Evolutionary conservation across 768 basidiomycete species (phyloP), one percentile per base, ranked within the genome.

Genomic region (Termitomyces sp.): DNA sequence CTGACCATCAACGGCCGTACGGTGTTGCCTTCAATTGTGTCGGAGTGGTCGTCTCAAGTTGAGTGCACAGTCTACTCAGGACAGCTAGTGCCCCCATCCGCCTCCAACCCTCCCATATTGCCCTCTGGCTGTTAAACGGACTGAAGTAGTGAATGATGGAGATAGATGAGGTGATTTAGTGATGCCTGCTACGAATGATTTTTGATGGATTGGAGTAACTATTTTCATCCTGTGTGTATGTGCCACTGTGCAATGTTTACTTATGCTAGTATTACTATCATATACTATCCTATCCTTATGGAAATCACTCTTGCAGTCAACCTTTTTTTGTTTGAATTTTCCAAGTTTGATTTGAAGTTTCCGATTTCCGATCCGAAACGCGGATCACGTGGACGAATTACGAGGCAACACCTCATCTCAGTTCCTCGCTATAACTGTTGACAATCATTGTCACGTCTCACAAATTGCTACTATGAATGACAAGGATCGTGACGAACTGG

Each of bases 41-140:
- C 64, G 20, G 59, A 60, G 12, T 69, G 70, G 70, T 68, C 51
- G 5, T 60, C 55, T 10, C 61, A 67, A 41, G 67, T 68, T 55
- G 53, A 37, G 1, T 71, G 68, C 44, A 64, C 70, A 1, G 53
- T 59, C 5, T 71, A 71, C 46, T 57, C 26, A 14, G 67, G 63
- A 29, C 54, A 58, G 31, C 54, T 68, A 27, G 62, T 59, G 9
- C 59, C 59, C 12, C 61, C 61, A 8, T 56, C 59, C 13, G 18
- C 42, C 22, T 42, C 55, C 18, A 34, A 27, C 34, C 47, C 49
- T 43, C 64, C 54, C 4, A 36, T 4, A 18, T 46, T 13, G 27
- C 52, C 52, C 8, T 31, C 52, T 32, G 39, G 52, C 2, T 53
- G 52, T 43, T 53, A 18, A 53, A 43, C 20, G 36, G 24, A 26